These are phyloP conservation scores for Pichia eremophila DNA, from an alignment of 805 yeast genomes.

Conservation along the genomic window DNA sequence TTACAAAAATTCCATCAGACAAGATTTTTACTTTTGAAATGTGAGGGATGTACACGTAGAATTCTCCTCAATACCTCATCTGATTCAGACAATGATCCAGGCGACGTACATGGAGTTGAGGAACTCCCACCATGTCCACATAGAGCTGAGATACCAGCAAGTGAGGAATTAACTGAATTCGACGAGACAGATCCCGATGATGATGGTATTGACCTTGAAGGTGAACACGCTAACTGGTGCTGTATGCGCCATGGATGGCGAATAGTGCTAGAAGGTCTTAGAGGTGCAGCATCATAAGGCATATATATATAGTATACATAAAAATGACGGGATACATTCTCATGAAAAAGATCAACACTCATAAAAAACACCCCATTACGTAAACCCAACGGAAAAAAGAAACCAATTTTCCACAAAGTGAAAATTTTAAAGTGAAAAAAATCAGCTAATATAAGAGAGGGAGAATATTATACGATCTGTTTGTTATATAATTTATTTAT, in stretches of 20 bases:
- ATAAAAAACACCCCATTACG: no score
- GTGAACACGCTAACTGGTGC: conserved; percentile 32
- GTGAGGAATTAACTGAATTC: conserved; percentile 9
- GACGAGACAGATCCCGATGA: conserved; percentile 12
- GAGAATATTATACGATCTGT: no score
- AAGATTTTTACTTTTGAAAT: conserved; percentile 22
- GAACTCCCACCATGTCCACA: conserved; percentile 21
- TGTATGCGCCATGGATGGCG: conserved; percentile 17
- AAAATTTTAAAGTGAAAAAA: no score
- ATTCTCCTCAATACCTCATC: conserved; percentile 14
- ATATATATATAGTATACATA: no score
- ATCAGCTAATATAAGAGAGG: no score
- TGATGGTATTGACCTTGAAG: conserved; percentile 21
- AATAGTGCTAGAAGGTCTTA: conserved; percentile 4
- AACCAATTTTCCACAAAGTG: no score
- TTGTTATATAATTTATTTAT: no score
- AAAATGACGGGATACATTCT: no score
- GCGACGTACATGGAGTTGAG: conserved; percentile 2
- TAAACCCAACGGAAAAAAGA: no score
- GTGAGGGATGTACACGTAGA: conserved; percentile 29
- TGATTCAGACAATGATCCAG: neutral
- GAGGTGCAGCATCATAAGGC: neutral
- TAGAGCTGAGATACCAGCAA: conserved; percentile 17
- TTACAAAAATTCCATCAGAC: conserved; percentile 19
- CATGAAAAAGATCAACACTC: no score